Percentiles rank a stretch among this genome's conserved stretches.
These are phyloP conservation scores for Suzukiozyma palmioleophila DNA, from an alignment of 1,139 yeast genomes.

Conservation along the genomic window DNA sequence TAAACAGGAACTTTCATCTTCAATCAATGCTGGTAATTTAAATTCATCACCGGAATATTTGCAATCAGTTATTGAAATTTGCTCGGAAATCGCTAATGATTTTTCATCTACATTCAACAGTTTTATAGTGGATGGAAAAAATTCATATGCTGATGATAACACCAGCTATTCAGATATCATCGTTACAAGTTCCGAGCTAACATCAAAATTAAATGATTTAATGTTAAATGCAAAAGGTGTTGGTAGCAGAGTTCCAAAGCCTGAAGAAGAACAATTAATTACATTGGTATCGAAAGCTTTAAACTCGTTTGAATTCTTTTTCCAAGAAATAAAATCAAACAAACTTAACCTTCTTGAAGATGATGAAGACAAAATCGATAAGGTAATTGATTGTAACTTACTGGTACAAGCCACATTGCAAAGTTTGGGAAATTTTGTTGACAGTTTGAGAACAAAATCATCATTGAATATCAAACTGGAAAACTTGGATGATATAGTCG, in stretches of 20 bases:
- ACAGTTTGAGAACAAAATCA: conserved; percentile 44
- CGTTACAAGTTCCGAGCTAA: conserved; percentile 61
- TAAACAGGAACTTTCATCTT: conserved; percentile 66
- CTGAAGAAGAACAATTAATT: conserved; percentile 50
- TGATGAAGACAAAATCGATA: conserved; percentile 69
- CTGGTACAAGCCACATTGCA: conserved; percentile 72
- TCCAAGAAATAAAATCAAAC: conserved; percentile 55
- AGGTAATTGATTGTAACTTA: conserved; percentile 70
- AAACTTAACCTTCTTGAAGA: conserved; percentile 44
- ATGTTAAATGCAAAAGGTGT: conserved; percentile 71
- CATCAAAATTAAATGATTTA: conserved; percentile 62
- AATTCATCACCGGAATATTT: conserved; percentile 73
- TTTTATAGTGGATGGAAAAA: conserved; percentile 72
- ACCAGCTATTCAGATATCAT: conserved; percentile 53
- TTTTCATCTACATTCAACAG: conserved; percentile 78
- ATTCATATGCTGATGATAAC: conserved; percentile 54
- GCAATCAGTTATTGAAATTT: conserved; percentile 65
- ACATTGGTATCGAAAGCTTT: conserved; percentile 55
- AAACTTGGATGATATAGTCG: conserved; percentile 68
- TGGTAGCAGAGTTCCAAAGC: conserved; percentile 48
- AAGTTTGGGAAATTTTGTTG: conserved; percentile 51
- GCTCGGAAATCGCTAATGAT: conserved; percentile 71
- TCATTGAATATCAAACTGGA: conserved; percentile 42
- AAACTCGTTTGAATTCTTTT: conserved; percentile 57
- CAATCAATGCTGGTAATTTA: conserved; percentile 81